Conservation (phyloP, 2,329 filamentous ascomycete species). For the Sclerotinia nivalis region DNA sequence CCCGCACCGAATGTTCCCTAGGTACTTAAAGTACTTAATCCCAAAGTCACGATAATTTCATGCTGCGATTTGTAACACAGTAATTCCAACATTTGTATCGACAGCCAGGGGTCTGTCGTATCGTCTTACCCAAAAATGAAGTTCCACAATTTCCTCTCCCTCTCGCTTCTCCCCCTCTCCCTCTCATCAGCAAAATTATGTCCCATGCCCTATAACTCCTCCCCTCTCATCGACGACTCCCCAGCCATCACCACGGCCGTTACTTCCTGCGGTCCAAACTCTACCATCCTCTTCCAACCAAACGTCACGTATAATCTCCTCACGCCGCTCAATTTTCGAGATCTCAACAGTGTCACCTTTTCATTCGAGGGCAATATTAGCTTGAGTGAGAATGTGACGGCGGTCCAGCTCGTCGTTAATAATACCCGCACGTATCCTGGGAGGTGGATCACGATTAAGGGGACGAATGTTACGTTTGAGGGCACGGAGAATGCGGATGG, state of each 20-base stretch:
- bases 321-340: constrained; percentile 1
- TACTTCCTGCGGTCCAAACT: not conserved
- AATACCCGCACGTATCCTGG: constrained; percentile 6
- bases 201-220: constrained; percentile 14
- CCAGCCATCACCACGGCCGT: not conserved
- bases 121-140: not conserved
- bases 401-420: constrained; percentile 12
- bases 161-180: constrained; percentile 10
- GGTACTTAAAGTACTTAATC: not conserved
- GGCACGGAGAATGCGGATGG: not conserved
- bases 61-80: not conserved
- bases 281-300: constrained; percentile 11
- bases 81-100: not conserved
- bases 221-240: constrained; percentile 1
- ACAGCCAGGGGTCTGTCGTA: not conserved
- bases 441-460: constrained; percentile 18
- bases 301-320: constrained; percentile 18
- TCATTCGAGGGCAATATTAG: constrained; percentile 16
- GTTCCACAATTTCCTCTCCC: not conserved
- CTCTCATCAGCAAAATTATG: constrained; percentile 9
- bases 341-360: constrained; percentile 1
- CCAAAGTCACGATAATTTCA: not conserved
- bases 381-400: constrained; percentile 20
- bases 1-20: not conserved
- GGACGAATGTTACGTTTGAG: constrained; percentile 12